phyloP scores from a whole-genome alignment of 495 filamentous ascomycete species.

The Penicillium odoratum region DNA sequence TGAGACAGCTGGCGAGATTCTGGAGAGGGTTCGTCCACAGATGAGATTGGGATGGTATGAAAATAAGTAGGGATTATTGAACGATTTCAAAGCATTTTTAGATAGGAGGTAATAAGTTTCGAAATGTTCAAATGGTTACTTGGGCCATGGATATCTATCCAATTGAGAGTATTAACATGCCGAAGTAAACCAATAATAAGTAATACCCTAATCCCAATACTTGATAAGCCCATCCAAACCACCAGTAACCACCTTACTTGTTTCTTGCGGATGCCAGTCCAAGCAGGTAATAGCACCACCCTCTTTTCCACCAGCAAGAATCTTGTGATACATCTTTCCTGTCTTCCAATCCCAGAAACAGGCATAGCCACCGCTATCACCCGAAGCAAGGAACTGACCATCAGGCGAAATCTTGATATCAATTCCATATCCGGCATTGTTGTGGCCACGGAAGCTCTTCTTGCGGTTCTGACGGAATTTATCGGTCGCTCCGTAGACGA shows the following conservation, averaged over 20 bases:
- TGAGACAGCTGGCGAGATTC: conserved; percentile 12
- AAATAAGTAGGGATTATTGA: conserved; percentile 4
- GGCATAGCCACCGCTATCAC: conserved; percentile 82
- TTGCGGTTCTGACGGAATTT: conserved; percentile 97
- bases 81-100: not conserved
- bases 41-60: not conserved
- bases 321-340: conserved; percentile 96
- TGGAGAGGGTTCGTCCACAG: conserved; percentile 7
- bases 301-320: conserved; percentile 66
- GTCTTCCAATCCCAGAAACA: conserved; percentile 99
- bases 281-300: conserved; percentile 73
- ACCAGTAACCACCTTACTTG: conserved; percentile 86
- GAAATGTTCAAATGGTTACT: not conserved
- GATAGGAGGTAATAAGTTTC: no score
- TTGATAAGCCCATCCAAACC: conserved; percentile 86
- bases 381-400: conserved; percentile 80
- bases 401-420: conserved; percentile 87
- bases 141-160: not conserved
- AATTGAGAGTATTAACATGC: conserved; percentile 10
- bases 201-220: conserved; percentile 78
- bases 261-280: conserved; percentile 95
- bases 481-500: conserved; percentile 89
- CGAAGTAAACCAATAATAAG: conserved; percentile 2
- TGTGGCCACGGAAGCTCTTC: conserved; percentile 94
- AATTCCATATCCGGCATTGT: conserved; percentile 90